phyloP scores from a whole-genome alignment of 352 stramenopile genomes.

The Phytophthora europaea region DNA sequence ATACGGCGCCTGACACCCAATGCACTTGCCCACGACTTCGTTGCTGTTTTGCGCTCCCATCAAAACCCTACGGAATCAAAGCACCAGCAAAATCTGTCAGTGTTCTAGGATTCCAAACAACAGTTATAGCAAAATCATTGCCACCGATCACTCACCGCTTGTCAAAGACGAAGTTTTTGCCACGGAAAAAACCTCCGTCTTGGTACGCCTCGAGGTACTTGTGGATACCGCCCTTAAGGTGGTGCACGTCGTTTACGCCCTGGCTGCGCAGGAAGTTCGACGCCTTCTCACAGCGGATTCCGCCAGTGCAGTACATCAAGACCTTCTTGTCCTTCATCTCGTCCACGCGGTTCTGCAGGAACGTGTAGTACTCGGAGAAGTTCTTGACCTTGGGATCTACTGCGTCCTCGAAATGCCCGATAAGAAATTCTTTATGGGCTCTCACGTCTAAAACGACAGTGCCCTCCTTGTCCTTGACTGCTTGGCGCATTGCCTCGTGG shows the following conservation, averaged over 20 bases:
- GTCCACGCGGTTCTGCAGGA: slow-evolving; percentile 66
- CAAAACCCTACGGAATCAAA: slow-evolving; percentile 51
- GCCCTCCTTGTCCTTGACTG: slow-evolving; percentile 51
- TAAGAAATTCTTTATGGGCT: slow-evolving; percentile 70
- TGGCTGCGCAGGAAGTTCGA: slow-evolving; percentile 76
- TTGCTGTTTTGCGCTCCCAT: slow-evolving; percentile 64
- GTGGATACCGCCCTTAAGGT: slow-evolving; percentile 81
- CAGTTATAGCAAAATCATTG: neutral
- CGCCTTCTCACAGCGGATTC: slow-evolving; percentile 82
- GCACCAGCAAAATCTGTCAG: neutral
- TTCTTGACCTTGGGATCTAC: slow-evolving; percentile 78
- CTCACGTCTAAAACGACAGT: slow-evolving; percentile 72
- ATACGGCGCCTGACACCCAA: slow-evolving; percentile 61
- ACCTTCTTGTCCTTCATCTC: slow-evolving; percentile 80
- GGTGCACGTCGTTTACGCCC: slow-evolving; percentile 63
- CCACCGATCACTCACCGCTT: slow-evolving; percentile 55
- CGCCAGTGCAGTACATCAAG: slow-evolving; percentile 85
- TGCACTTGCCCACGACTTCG: slow-evolving; percentile 79
- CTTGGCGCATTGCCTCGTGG: slow-evolving; percentile 66
- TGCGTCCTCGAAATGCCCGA: slow-evolving; percentile 78
- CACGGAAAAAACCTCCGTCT: slow-evolving; percentile 73
- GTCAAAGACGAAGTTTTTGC: slow-evolving; percentile 88
- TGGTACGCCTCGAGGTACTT: slow-evolving; percentile 78
- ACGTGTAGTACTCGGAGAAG: slow-evolving; percentile 82
- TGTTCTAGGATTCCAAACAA: neutral